These are phyloP conservation scores for Cutaneotrichosporon arboriforme DNA, from an alignment of 1,284 basidiomycete genomes.

Conservation along the genomic window DNA sequence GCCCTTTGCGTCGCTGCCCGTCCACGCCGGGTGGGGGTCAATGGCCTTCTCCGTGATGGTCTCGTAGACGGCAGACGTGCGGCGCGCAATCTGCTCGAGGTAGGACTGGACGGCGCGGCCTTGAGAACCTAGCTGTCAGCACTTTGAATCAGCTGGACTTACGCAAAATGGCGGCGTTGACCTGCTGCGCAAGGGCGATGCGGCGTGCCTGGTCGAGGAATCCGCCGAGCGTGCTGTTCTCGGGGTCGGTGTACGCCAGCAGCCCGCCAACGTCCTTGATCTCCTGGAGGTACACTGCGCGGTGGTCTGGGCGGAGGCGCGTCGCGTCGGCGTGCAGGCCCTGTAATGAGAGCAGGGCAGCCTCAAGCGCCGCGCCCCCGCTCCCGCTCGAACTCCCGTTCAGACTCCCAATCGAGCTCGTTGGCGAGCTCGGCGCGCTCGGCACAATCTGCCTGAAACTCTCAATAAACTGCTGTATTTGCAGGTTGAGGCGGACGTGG, in stretches of 20 bases:
- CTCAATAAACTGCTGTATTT: slow-evolving; percentile 45
- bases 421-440: slow-evolving; percentile 27
- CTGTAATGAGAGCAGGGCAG: slow-evolving; percentile 32
- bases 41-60: slow-evolving; percentile 27
- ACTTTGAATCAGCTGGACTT: slow-evolving; percentile 16
- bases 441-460: slow-evolving; percentile 22
- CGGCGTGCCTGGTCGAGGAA: slow-evolving; percentile 43
- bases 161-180: slow-evolving; percentile 46
- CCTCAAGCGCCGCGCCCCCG: slow-evolving; percentile 19
- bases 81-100: slow-evolving; percentile 29
- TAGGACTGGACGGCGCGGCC: slow-evolving; percentile 23
- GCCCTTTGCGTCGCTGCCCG: slow-evolving; percentile 15
- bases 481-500: slow-evolving; percentile 43
- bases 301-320: slow-evolving; percentile 31
- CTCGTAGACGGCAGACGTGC: slow-evolving; percentile 28
- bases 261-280: slow-evolving; percentile 45
- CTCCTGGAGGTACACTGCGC: slow-evolving; percentile 41
- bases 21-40: slow-evolving; percentile 33
- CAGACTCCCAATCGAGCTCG: slow-evolving; percentile 26
- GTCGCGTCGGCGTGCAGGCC: slow-evolving; percentile 37
- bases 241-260: slow-evolving; percentile 45
- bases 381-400: slow-evolving; percentile 2
- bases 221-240: slow-evolving; percentile 39
- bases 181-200: slow-evolving; percentile 41
- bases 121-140: slow-evolving; percentile 23